These are phyloP conservation scores for Trifolium repens DNA, from an alignment of 306 rosid genomes.

Conservation along the genomic window DNA sequence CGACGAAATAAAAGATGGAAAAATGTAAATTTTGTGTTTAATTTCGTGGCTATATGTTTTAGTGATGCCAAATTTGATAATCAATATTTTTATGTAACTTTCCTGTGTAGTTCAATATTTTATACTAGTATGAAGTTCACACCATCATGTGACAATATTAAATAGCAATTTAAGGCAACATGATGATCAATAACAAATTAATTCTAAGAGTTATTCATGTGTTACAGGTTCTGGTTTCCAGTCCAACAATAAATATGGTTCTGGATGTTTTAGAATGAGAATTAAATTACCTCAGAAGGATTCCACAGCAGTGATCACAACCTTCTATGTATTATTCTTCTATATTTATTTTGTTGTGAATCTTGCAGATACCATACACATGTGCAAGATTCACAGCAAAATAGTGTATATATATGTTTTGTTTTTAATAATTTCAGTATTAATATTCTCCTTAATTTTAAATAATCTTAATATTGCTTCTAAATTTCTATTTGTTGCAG, in stretches of 20 bases:
- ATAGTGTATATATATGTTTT: too few species aligned
- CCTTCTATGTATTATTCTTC: constrained; percentile 39
- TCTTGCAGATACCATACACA: too few species aligned
- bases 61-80: too few species aligned
- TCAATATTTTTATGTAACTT: too few species aligned
- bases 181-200: neutral
- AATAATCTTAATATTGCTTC: neutral
- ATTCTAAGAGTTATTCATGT: neutral
- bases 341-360: too few species aligned
- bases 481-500: constrained; percentile 20
- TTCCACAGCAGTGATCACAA: constrained; percentile 26
- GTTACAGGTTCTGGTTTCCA: constrained; percentile 12
- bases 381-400: too few species aligned
- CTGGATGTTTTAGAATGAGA: constrained; percentile 40
- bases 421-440: neutral
- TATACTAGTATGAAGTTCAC: too few species aligned
- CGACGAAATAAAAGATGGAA: too few species aligned
- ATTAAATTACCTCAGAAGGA: constrained; percentile 28
- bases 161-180: neutral
- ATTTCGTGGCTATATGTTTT: too few species aligned
- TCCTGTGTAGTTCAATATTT: too few species aligned
- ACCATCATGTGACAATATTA: neutral
- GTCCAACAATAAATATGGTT: neutral
- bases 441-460: neutral
- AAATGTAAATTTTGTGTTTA: too few species aligned